These are phyloP conservation scores for Trichosporon asahii DNA, from an alignment of 1,284 basidiomycete genomes.

Conservation along the genomic window DNA sequence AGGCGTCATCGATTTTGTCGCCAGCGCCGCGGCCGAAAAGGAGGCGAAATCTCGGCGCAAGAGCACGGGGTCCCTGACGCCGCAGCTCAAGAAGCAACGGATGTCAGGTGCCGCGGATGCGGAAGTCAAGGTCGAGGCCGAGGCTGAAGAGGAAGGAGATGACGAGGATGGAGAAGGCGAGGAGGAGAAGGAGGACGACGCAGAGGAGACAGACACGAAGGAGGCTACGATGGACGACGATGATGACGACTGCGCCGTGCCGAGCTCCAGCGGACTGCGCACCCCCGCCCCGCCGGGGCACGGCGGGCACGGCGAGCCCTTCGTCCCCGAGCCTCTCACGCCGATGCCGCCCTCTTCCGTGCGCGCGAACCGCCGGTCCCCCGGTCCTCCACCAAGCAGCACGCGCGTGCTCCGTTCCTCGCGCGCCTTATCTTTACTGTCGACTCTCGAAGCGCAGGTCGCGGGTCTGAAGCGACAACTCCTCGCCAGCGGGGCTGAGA, in stretches of 20 bases:
- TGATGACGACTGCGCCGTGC: background rate
- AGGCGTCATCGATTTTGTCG: background rate
- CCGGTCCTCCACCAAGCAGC: background rate
- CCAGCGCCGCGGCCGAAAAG: background rate
- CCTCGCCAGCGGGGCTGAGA: background rate
- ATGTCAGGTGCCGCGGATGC: background rate
- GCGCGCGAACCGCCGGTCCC: background rate
- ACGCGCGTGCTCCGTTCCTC: background rate
- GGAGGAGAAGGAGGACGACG: background rate
- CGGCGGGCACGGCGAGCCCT: background rate
- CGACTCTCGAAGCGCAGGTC: constrained; percentile 2
- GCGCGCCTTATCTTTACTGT: background rate
- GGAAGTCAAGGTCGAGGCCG: background rate
- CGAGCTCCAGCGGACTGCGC: background rate
- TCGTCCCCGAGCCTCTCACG: background rate
- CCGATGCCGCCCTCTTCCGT: background rate
- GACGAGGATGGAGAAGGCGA: background rate
- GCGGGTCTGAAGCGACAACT: background rate
- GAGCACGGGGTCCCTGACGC: background rate
- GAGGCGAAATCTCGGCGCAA: background rate
- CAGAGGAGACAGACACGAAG: background rate
- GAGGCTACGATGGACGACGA: background rate
- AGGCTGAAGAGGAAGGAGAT: background rate
- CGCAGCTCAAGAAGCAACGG: background rate
- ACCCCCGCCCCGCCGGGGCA: background rate